Evolutionary conservation across 257 asterid species (phyloP), one percentile per base, ranked within the genome.

Genomic region (Nicotiana otophora): DNA sequence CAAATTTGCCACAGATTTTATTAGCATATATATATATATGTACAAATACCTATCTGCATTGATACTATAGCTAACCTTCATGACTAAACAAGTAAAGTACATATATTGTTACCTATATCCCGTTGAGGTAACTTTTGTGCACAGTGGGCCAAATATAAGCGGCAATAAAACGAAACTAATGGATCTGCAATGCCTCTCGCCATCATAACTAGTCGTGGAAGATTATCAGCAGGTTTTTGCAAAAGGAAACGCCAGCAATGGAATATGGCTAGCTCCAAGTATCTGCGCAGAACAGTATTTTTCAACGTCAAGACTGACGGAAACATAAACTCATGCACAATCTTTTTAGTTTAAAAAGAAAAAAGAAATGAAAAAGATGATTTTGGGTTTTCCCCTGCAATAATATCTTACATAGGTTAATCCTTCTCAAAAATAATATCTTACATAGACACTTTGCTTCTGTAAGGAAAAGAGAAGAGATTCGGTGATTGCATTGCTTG

Each of bases 101-200:
- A 62, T 53, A 83, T 78, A 82, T 83, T 42, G 81, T 86, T 87
- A 95, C 98, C 97, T 88, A 77, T 81, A 82, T 85, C 88, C 75
- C 83, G 85, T 10, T 84, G 86, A 57, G 90, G 93, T 79, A 95
- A 83, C 84, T 91, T 91, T 87, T 86, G 95, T 30, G 96, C 93
- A 61, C 97, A 86, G 83, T 91, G 96, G 81, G 87, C 95, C 93
- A 93, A 82, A 89, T 93, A 95, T 83, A 95, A 82, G 88, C 90
- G 91, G 89, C 97, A 93, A 82, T 95, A 95, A 57, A 97, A 90
- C 1, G 93, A 92, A 36, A 93, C 92, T 85, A 95, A 84, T 15
- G 98, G 98, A 89, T 95, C 93, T 82, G 93, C 94, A 85, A 95
- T 89, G 83, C 98, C 98, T 86, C 98, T 91, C 16, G 84, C 87